These are phyloP conservation scores for Phialemonium atrogriseum DNA, from an alignment of 2,329 filamentous ascomycete species.

Conservation along the genomic window DNA sequence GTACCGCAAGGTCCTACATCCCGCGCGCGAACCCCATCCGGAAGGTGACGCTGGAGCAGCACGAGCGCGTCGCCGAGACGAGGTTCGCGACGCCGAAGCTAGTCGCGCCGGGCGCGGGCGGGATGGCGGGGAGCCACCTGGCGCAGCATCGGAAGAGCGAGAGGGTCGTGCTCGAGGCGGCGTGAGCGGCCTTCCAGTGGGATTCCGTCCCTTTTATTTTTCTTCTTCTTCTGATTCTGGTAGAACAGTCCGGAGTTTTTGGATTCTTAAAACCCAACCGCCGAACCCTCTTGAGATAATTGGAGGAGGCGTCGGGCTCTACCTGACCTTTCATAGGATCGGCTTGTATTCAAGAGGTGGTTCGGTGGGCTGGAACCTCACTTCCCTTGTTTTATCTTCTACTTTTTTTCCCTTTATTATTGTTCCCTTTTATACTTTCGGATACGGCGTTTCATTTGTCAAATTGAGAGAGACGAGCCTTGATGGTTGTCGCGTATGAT, in stretches of 20 bases:
- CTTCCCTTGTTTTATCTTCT: not conserved
- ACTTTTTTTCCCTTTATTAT: conserved; percentile 2
- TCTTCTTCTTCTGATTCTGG: conserved; percentile 2
- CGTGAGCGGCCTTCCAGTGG: no score
- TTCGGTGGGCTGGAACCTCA: not conserved
- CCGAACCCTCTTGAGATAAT: no score
- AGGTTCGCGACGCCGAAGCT: conserved; percentile 37
- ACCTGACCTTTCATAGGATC: not conserved
- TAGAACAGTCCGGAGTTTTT: no score
- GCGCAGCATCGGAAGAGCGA: conserved; percentile 42
- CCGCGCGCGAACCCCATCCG: conserved; percentile 8
- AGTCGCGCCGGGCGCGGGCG: conserved; percentile 27
- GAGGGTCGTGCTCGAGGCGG: conserved; percentile 41
- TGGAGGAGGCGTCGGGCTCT: no score
- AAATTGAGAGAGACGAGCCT: conserved; percentile 5
- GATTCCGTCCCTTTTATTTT: conserved; percentile 2
- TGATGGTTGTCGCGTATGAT: conserved; percentile 9
- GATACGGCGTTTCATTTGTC: conserved; percentile 4
- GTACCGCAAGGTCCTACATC: conserved; percentile 6
- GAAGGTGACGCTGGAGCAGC: conserved; percentile 14
- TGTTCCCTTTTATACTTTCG: not conserved
- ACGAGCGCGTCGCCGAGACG: conserved; percentile 28
- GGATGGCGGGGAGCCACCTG: conserved; percentile 21
- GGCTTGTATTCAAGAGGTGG: not conserved
- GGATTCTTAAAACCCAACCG: no score